Evolutionary conservation across 192 early-diverging fungal species (phyloP).

Genomic region (Backusella psychrophila): DNA sequence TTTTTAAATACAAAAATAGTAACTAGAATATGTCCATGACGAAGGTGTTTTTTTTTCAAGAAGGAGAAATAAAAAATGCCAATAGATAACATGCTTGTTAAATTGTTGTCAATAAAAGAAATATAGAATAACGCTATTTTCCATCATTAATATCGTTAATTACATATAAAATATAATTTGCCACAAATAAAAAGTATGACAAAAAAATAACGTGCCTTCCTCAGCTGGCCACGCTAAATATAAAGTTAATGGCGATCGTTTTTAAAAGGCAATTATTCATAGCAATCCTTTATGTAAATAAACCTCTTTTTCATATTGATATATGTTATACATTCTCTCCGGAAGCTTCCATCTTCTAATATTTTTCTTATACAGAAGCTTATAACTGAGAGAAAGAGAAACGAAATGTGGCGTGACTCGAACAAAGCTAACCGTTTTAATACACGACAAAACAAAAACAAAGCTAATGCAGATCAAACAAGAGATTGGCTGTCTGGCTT

Average conservation of each 20-base stretch:
- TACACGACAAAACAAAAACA: too few species aligned
- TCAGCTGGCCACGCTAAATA: background rate
- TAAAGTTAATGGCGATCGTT: background rate
- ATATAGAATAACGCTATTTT: background rate
- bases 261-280: background rate
- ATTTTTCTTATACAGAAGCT: background rate
- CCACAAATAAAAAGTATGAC: background rate
- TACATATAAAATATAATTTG: background rate
- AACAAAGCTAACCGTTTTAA: background rate
- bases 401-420: background rate
- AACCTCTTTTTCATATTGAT: background rate
- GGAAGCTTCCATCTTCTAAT: background rate
- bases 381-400: too few species aligned
- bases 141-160: background rate
- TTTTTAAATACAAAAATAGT: background rate
- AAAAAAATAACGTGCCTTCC: conserved; percentile 2
- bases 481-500: background rate
- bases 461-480: background rate
- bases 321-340: background rate
- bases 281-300: background rate
- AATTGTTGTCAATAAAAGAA: background rate
- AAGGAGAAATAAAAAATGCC: background rate
- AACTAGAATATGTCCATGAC: background rate
- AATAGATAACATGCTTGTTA: background rate
- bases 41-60: background rate